Percentiles rank a stretch among this genome's conserved stretches.
These are phyloP conservation scores for Earliella scabrosa DNA, from an alignment of 1,284 basidiomycete genomes.

Conservation along the genomic window DNA sequence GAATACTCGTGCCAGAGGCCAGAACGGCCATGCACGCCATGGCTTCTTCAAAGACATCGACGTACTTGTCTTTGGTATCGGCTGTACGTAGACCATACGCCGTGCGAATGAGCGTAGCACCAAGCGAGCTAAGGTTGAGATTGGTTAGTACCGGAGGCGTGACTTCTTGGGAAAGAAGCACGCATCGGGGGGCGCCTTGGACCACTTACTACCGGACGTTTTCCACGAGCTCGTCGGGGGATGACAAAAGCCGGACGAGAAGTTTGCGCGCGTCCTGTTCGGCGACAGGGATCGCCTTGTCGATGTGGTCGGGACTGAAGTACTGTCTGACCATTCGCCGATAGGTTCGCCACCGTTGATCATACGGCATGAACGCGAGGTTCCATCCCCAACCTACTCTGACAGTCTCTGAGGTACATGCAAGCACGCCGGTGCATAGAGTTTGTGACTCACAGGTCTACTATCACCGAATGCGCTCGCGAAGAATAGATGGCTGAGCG, in stretches of 20 bases:
- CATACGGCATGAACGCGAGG: constrained; percentile 1
- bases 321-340: constrained; percentile 4
- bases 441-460: not conserved
- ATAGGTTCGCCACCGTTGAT: constrained; percentile 1
- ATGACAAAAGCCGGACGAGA: not conserved
- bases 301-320: not conserved
- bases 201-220: not conserved
- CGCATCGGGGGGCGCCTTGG: no score
- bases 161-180: no score
- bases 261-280: not conserved
- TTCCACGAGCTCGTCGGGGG: not conserved
- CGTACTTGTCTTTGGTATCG: constrained; percentile 9
- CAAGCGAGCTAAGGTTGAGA: constrained; percentile 4
- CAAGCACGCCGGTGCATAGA: not conserved
- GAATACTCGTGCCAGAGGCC: constrained; percentile 12
- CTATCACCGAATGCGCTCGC: not conserved
- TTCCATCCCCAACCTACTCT: constrained; percentile 5
- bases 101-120: constrained; percentile 16
- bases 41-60: constrained; percentile 11
- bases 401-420: not conserved
- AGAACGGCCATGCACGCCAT: constrained; percentile 2
- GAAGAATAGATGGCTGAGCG: constrained; percentile 7
- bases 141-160: not conserved
- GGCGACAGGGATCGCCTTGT: not conserved
- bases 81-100: constrained; percentile 19